These are phyloP conservation scores for Pezicula neosporulosa DNA, from an alignment of 2,329 filamentous ascomycete species.

Conservation along the genomic window DNA sequence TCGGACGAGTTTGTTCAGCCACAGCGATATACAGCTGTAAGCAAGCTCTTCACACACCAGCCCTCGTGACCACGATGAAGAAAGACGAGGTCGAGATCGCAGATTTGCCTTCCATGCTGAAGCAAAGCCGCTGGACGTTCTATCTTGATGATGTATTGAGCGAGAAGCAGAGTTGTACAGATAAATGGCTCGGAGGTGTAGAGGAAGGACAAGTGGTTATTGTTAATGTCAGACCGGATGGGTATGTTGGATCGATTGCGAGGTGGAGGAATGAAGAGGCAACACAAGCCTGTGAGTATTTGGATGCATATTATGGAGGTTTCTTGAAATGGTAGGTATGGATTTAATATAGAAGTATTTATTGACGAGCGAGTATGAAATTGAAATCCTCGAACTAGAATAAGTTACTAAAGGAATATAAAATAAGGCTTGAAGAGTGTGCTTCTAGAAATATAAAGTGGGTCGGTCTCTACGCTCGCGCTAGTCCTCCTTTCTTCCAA, in stretches of 20 bases:
- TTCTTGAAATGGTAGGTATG: slow-evolving; percentile 32
- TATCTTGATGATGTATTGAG: slow-evolving; percentile 65
- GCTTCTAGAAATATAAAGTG: too few species aligned
- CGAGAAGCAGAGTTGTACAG: slow-evolving; percentile 57
- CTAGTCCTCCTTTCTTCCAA: too few species aligned
- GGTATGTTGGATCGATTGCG: slow-evolving; percentile 66
- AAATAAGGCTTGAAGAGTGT: too few species aligned
- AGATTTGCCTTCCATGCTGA: slow-evolving; percentile 58
- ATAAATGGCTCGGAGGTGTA: slow-evolving; percentile 63
- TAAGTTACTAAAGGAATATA: too few species aligned
- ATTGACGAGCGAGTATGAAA: too few species aligned
- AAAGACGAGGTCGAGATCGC: slow-evolving; percentile 63
- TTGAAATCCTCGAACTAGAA: too few species aligned
- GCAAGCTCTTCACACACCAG: slow-evolving; percentile 71
- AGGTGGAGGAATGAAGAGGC: slow-evolving; percentile 31
- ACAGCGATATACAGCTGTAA: slow-evolving; percentile 65
- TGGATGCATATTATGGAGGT: slow-evolving; percentile 47
- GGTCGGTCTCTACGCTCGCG: too few species aligned
- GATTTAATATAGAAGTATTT: too few species aligned
- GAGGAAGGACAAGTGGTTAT: slow-evolving; percentile 56
- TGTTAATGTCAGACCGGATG: slow-evolving; percentile 68
- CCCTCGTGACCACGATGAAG: slow-evolving; percentile 61
- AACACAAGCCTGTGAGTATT: slow-evolving; percentile 37
- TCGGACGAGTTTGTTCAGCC: slow-evolving; percentile 65
- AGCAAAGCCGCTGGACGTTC: slow-evolving; percentile 67